Base-by-base conservation (phyloP, 768 basidiomycete species). In the Xanthoconium stramineum region DNA sequence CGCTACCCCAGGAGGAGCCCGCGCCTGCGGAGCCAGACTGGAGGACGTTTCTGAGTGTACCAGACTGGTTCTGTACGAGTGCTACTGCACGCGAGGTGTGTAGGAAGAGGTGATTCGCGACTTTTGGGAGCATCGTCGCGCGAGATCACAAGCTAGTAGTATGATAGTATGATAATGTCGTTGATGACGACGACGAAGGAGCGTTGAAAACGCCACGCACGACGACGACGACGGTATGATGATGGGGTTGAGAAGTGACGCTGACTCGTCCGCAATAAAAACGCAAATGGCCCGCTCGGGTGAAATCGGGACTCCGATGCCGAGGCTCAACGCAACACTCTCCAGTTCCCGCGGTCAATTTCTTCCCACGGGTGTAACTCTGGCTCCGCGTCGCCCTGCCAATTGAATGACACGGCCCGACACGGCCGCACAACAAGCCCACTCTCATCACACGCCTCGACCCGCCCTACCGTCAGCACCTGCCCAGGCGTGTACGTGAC, bases 71-170 rank as follows among this genome's bases (percentile, higher is more conserved):
- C 62, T 91, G 89, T 53, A 88, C 85, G 47, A 85, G 82, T 0
- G 86, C 83, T 46, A 85, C 90, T 15, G 86, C 89, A 65, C 90
- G 85, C 14, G 85, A 80, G 0, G 88, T 88, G 60, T 85, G 84
- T 58, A 91, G 83, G 35, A 93, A 74, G 50, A 93, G 77, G 49
- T 86, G 83, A n/a, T 84, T 86, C 32, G 88, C 85, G 74, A 89
- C 85, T 72, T 91, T 90, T 49, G 91, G 90, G 66, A 94, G 75
- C 91, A 93, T 93, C 20, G 62, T 65, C 49, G 61, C 58, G 33
- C 6, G 30, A 5, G 36, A 58, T 48, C 59, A 55, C 48, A 47
- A 39, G 37, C 11, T 51, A 38, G 12, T 55, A 52, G 8, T 48
- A 50, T 13, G 30, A 45, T 55, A 52, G 8, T 48, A 50, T 13